Percentiles rank a stretch among this genome's conserved stretches.
Evolutionary conservation across 768 basidiomycete species (phyloP).

Genomic region (Boletus reticuloceps): DNA sequence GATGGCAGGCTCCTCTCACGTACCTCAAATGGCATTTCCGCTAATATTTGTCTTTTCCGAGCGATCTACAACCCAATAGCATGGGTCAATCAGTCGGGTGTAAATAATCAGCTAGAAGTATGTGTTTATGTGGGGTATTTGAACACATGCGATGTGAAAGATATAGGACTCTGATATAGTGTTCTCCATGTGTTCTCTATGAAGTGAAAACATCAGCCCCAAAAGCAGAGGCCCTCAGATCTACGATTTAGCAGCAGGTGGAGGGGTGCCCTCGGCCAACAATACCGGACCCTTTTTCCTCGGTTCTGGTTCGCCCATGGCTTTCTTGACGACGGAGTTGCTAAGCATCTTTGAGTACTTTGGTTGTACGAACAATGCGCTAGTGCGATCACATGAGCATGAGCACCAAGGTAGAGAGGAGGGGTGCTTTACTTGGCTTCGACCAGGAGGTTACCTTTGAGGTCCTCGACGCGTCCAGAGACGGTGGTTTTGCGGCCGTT

Average conservation of each 20-base stretch:
- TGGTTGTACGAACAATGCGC: constrained; percentile 86
- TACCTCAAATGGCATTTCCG: too few relatives aligned
- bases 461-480: constrained; percentile 67
- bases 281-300: constrained; percentile 20
- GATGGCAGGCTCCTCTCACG: too few relatives aligned
- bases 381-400: constrained; percentile 25
- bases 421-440: constrained; percentile 69
- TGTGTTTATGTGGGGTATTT: constrained; percentile 3
- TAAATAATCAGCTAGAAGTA: neutral
- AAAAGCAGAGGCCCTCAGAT: neutral
- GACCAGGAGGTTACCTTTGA: constrained; percentile 78
- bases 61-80: too few relatives aligned
- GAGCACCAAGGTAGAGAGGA: neutral
- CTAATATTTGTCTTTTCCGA: too few relatives aligned
- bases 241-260: constrained; percentile 28
- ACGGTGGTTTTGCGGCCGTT: constrained; percentile 81
- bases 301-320: constrained; percentile 58
- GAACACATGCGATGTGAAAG: neutral
- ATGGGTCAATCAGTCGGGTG: too few relatives aligned
- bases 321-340: constrained; percentile 53
- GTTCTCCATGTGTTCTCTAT: neutral
- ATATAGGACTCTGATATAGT: neutral
- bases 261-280: constrained; percentile 27
- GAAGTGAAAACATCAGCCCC: neutral
- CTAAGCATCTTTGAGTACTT: constrained; percentile 79